Percentiles rank a stretch among this genome's conserved stretches.
Conservation (phyloP, 2,329 filamentous ascomycete genomes). For the Cercospora sesami region DNA sequence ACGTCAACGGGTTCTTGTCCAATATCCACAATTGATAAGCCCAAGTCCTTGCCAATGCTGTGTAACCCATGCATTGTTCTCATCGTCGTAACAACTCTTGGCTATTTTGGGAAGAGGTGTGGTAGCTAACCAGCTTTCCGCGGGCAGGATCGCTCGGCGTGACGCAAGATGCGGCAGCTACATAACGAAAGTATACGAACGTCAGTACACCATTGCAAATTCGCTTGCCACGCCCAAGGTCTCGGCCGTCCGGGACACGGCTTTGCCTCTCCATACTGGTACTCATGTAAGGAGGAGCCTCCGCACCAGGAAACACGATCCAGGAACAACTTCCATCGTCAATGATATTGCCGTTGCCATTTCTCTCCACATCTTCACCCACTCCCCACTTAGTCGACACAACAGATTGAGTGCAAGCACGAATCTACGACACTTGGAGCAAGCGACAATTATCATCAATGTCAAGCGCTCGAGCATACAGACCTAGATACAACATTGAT, state of each 20-base stretch:
- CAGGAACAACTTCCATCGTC: not conserved
- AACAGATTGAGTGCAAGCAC: not conserved
- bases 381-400: not conserved
- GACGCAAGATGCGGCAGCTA: constrained; percentile 4
- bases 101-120: constrained; percentile 4
- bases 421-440: not conserved
- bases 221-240: constrained; percentile 5
- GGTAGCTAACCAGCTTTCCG: constrained; percentile 6
- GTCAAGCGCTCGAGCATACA: constrained; percentile 1
- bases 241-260: not conserved
- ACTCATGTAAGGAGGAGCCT: not conserved
- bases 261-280: not conserved
- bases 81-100: not conserved
- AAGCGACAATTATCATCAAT: not conserved
- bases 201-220: constrained; percentile 1
- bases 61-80: not conserved
- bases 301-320: not conserved
- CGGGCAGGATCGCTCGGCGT: constrained; percentile 5
- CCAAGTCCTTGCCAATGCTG: not conserved
- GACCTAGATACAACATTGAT: not conserved
- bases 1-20: not conserved
- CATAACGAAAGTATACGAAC: not conserved
- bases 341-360: not conserved
- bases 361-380: not conserved
- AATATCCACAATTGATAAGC: not conserved